phyloP scores from a whole-genome alignment of 148 eudicot genomes.

The Silene uniflora region DNA sequence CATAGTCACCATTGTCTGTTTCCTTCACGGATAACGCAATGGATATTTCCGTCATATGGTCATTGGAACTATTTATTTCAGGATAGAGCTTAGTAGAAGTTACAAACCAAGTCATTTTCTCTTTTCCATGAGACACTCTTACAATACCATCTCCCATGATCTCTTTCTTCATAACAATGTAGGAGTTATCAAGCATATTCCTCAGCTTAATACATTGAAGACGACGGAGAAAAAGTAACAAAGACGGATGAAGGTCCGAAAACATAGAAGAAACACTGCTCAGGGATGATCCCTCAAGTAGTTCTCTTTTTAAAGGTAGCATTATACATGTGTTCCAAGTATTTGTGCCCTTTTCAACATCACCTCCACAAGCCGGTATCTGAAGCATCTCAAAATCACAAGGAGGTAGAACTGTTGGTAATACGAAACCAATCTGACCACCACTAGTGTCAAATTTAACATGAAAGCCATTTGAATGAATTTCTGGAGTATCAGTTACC shows the following conservation, averaged over 20 bases:
- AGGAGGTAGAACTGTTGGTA: constrained; percentile 71
- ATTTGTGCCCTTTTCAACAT: constrained; percentile 31
- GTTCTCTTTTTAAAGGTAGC: constrained; percentile 69
- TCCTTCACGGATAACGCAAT: constrained; percentile 74
- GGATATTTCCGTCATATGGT: constrained; percentile 67
- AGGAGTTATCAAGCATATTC: constrained; percentile 54
- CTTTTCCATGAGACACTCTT: constrained; percentile 60
- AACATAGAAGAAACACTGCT: constrained; percentile 62
- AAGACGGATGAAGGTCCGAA: constrained; percentile 86
- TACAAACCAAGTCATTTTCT: constrained; percentile 78
- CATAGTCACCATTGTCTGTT: constrained; percentile 46
- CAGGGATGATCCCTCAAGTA: constrained; percentile 41
- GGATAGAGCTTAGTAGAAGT: constrained; percentile 57
- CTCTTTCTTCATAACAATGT: constrained; percentile 69
- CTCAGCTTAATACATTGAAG: constrained; percentile 68
- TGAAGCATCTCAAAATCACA: constrained; percentile 57
- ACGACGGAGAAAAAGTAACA: constrained; percentile 87
- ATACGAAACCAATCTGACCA: constrained; percentile 90
- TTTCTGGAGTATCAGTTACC: constrained; percentile 98
- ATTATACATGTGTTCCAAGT: constrained; percentile 85
- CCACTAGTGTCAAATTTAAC: constrained; percentile 78
- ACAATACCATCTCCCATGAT: constrained; percentile 68
- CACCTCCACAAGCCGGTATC: constrained; percentile 38
- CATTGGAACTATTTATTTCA: constrained; percentile 55
- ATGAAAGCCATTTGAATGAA: constrained; percentile 94